Evolutionary conservation across 805 yeast genomes (phyloP), one percentile per base, ranked within the genome.

Genomic region (Pichia nanzhaoensis): DNA sequence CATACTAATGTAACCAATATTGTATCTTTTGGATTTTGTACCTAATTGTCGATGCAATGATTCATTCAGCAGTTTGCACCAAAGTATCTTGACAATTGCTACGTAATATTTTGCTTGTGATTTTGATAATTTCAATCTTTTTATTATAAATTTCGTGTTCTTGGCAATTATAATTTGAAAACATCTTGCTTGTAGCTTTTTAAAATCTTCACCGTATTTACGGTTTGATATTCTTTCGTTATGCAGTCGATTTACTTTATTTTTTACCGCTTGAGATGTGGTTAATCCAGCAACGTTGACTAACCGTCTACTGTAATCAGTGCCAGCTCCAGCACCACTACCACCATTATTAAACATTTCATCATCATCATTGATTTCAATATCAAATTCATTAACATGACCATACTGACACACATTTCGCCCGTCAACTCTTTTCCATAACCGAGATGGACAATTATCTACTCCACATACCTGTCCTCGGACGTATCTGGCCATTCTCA

Each of bases 381-480:
- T 58, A 50, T 81, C 84, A 31, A 90, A 89, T 51, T 82, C 91
- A 63, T 78, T 76, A 18, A 90, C 89, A 64, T 91, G 99, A 5
- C 98, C 98, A 57, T 76, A 83, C 55, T 85, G 91, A 60, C 99
- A 91, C 10, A 90, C 82, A 46, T 80, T 74, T 41, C 77, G 77
- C 21, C 99, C 99, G 55, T 84, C 87, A 3, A 78, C 66, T 27
- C 77, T 63, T 41, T 82, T 73, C 78, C 87, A 91, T 41, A 82
- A 73, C 33, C 79, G 67, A 1, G 96, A 84, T 4, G 84, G 78
- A 64, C 99, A 91, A 67, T 91, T 91, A 51, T 84, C 90, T 2
- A 81, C 80, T 1, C 97, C 97, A 71, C 99, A 91, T 5, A 82
- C 65, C 4, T 85, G 82, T 2, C 99, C 98, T 53, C 80, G 69